A percentile compares a stretch with the other conserved stretches of the same genome.
phyloP scores from a whole-genome alignment of 2,329 filamentous ascomycete species.

The Zymoseptoria brevis region DNA sequence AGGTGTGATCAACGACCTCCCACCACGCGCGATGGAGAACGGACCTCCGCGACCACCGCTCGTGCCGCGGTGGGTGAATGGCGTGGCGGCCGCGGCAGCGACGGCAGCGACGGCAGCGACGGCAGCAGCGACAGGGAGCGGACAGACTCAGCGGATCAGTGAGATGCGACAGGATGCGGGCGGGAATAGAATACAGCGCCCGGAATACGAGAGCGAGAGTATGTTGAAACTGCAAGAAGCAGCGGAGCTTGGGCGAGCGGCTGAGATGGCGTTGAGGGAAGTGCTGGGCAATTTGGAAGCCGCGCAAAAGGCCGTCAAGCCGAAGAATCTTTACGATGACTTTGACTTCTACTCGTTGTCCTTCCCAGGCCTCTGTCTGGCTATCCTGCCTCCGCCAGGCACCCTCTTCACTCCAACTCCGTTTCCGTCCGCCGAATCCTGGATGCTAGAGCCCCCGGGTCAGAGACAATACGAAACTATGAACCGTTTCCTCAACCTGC shows the following conservation, averaged over 20 bases:
- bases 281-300: conserved; percentile 72
- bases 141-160: conserved; percentile 22
- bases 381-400: conserved; percentile 69
- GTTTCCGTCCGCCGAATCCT: conserved; percentile 68
- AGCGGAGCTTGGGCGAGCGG: conserved; percentile 69
- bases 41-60: neutral
- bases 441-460: conserved; percentile 70
- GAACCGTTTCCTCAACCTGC: conserved; percentile 20
- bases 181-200: conserved; percentile 20
- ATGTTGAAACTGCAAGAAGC: conserved; percentile 46
- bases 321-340: conserved; percentile 49
- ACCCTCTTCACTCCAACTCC: conserved; percentile 76
- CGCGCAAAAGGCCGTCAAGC: conserved; percentile 55
- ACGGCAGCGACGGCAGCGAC: neutral
- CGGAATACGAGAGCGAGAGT: conserved; percentile 56
- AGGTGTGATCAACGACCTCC: conserved; percentile 69
- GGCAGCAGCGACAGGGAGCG: conserved; percentile 11
- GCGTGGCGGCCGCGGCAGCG: no score
- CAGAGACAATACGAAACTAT: conserved; percentile 67
- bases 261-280: conserved; percentile 78
- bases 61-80: neutral
- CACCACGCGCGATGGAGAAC: conserved; percentile 27
- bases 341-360: conserved; percentile 81
- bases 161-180: conserved; percentile 24
- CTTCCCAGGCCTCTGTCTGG: conserved; percentile 76